Percentiles rank a stretch among this genome's conserved stretches.
These are phyloP conservation scores for Neurospora cerealis DNA, from an alignment of 495 filamentous ascomycete species.

Conservation along the genomic window DNA sequence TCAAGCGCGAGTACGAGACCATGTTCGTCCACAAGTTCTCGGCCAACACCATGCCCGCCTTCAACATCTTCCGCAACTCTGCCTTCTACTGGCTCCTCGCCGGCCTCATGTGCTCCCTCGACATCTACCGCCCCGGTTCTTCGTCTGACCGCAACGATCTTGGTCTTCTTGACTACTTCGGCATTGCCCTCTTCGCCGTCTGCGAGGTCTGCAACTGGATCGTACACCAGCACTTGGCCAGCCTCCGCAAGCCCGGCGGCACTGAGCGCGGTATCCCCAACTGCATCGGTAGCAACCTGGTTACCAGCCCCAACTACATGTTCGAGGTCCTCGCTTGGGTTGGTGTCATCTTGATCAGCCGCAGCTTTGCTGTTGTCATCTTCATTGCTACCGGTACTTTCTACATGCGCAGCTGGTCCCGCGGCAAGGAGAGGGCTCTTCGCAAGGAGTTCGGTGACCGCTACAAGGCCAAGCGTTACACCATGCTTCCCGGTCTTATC, in stretches of 20 bases:
- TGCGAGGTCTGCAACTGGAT: slow-evolving; percentile 72
- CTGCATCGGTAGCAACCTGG: slow-evolving; percentile 74
- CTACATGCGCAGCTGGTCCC: slow-evolving; percentile 80
- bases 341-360: slow-evolving; percentile 63
- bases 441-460: slow-evolving; percentile 79
- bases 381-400: slow-evolving; percentile 57
- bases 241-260: slow-evolving; percentile 66
- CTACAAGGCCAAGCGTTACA: slow-evolving; percentile 81
- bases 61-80: slow-evolving; percentile 85
- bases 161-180: slow-evolving; percentile 45
- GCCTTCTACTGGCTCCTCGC: slow-evolving; percentile 82
- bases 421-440: slow-evolving; percentile 85
- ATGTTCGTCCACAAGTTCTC: slow-evolving; percentile 94
- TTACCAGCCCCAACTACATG: slow-evolving; percentile 96
- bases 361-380: slow-evolving; percentile 63
- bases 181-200: slow-evolving; percentile 58
- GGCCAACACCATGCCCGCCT: slow-evolving; percentile 78
- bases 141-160: slow-evolving; percentile 37
- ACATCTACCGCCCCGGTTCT: slow-evolving; percentile 68
- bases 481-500: slow-evolving; percentile 62
- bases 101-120: slow-evolving; percentile 74
- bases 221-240: slow-evolving; percentile 65
- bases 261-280: slow-evolving; percentile 79
- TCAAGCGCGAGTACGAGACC: slow-evolving; percentile 93
- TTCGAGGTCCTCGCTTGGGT: slow-evolving; percentile 85